Percentiles rank a stretch among this genome's conserved stretches.
These are phyloP conservation scores for Coprinellus micaceus DNA, from an alignment of 768 basidiomycete genomes.

Conservation along the genomic window DNA sequence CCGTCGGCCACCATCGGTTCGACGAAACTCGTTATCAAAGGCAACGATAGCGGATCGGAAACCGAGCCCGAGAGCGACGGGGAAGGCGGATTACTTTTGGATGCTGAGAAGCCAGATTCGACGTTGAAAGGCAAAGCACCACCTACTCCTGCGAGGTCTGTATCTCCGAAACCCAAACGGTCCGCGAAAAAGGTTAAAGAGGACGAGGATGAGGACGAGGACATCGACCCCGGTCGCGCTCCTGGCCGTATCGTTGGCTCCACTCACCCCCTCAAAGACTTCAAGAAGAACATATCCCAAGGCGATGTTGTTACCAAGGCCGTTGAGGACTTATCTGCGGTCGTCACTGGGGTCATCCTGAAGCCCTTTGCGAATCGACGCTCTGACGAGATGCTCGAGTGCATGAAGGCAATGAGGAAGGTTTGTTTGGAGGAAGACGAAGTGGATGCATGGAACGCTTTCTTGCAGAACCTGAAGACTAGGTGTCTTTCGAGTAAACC, in stretches of 20 bases:
- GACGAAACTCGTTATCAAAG: slow-evolving; percentile 25
- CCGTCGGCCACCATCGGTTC: slow-evolving; percentile 4
- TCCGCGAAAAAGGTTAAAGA: background rate
- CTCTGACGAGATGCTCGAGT: slow-evolving; percentile 67
- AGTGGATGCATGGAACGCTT: slow-evolving; percentile 80
- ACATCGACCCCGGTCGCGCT: slow-evolving; percentile 48
- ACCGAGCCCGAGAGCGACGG: slow-evolving; percentile 48
- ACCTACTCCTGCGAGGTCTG: slow-evolving; percentile 54
- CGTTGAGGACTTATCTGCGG: slow-evolving; percentile 70
- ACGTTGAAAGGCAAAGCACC: slow-evolving; percentile 26
- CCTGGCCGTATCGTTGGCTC: slow-evolving; percentile 75
- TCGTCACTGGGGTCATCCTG: slow-evolving; percentile 67
- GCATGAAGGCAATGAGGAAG: slow-evolving; percentile 64
- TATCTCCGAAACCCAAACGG: slow-evolving; percentile 26
- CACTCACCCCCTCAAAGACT: slow-evolving; percentile 73
- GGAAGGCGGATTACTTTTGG: slow-evolving; percentile 20
- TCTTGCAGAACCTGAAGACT: slow-evolving; percentile 54
- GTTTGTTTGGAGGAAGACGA: slow-evolving; percentile 71
- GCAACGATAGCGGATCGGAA: slow-evolving; percentile 30
- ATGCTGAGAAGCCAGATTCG: slow-evolving; percentile 22
- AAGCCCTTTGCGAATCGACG: slow-evolving; percentile 70
- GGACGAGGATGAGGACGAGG: background rate
- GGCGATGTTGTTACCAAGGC: slow-evolving; percentile 85
- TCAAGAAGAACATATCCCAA: slow-evolving; percentile 60
- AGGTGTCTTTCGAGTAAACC: slow-evolving; percentile 41